phyloP scores from a whole-genome alignment of 1,139 yeast species.

The Blastobotrys niveus region DNA sequence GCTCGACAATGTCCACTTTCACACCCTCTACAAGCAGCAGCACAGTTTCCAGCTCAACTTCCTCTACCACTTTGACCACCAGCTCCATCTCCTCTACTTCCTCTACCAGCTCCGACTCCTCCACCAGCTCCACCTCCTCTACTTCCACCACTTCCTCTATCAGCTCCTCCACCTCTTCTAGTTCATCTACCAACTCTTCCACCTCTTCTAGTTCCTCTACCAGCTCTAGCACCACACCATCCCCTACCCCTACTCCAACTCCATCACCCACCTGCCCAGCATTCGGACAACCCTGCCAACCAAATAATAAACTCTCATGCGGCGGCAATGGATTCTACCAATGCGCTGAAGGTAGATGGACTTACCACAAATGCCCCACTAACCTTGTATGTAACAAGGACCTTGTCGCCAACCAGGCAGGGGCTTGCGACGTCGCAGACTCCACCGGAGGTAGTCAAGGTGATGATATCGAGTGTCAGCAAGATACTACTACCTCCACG shows the following conservation, averaged over 20 bases:
- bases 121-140: not conserved
- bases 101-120: not conserved
- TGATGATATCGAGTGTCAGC: too few species aligned
- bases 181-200: not conserved
- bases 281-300: too few species aligned
- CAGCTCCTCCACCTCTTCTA: not conserved
- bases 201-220: too few species aligned
- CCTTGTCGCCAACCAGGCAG: too few species aligned
- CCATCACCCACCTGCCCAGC: too few species aligned
- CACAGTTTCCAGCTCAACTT: not conserved
- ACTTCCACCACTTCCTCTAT: not conserved
- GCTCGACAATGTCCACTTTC: not conserved
- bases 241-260: too few species aligned
- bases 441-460: too few species aligned
- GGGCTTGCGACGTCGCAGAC: too few species aligned
- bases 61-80: not conserved
- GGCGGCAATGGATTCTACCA: too few species aligned
- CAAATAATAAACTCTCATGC: too few species aligned
- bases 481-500: too few species aligned
- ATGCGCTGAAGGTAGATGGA: not conserved
- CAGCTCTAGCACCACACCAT: not conserved
- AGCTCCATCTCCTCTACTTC: not conserved
- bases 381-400: too few species aligned
- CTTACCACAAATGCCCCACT: not conserved
- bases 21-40: not conserved